A percentile compares a stretch with the other conserved stretches of the same genome.
These are phyloP conservation scores for Suillus variegatus DNA, from an alignment of 768 basidiomycete genomes.

Conservation along the genomic window DNA sequence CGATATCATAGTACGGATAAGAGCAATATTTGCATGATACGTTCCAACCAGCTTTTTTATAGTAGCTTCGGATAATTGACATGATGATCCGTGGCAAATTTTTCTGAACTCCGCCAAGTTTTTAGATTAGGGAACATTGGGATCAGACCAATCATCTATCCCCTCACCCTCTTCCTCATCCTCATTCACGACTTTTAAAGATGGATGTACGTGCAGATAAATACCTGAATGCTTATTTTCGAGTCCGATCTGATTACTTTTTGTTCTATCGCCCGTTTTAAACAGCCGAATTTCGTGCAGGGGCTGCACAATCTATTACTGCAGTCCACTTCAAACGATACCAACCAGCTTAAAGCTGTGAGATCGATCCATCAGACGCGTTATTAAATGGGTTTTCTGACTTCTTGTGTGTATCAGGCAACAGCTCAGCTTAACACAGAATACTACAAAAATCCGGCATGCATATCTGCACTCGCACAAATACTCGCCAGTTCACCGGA, in stretches of 20 bases:
- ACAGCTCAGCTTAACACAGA: conserved; percentile 89
- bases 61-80: neutral
- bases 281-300: conserved; percentile 73
- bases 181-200: conserved; percentile 21
- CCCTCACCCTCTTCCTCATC: conserved; percentile 30
- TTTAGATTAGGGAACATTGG: conserved; percentile 36
- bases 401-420: conserved; percentile 52
- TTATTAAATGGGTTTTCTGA: conserved; percentile 17
- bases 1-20: too few species aligned
- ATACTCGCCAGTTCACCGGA: conserved; percentile 88
- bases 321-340: conserved; percentile 83
- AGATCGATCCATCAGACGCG: conserved; percentile 38
- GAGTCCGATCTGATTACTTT: conserved; percentile 13
- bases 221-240: neutral
- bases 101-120: conserved; percentile 62
- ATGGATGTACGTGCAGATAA: conserved; percentile 32
- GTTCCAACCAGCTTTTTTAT: too few species aligned
- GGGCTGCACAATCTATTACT: conserved; percentile 82
- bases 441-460: conserved; percentile 88
- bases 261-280: neutral
- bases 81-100: conserved; percentile 19
- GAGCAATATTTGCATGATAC: too few species aligned
- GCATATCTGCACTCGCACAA: conserved; percentile 87
- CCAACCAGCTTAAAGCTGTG: conserved; percentile 85
- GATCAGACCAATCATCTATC: conserved; percentile 29